Percentiles rank a stretch among this genome's conserved stretches.
These are phyloP conservation scores for Elsinoe necatrix DNA, from an alignment of 2,329 filamentous ascomycete genomes.

Conservation along the genomic window DNA sequence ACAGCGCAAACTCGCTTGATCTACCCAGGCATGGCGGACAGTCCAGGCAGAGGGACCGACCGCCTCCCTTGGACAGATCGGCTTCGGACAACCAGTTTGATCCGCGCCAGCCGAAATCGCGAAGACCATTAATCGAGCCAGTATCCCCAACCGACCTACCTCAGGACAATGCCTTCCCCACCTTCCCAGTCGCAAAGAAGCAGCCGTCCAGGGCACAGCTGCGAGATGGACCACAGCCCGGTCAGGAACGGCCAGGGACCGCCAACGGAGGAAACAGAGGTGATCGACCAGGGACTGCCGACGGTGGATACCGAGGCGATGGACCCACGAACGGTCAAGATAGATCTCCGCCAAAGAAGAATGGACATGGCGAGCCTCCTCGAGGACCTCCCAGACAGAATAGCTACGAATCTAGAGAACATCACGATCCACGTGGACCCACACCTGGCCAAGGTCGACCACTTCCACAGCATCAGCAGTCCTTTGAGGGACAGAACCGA, in stretches of 20 bases:
- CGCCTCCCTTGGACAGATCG: slow-evolving; percentile 4
- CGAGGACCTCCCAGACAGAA: slow-evolving; percentile 11
- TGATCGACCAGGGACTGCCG: background rate
- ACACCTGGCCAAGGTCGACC: background rate
- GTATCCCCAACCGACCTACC: slow-evolving; percentile 25
- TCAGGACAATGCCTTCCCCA: slow-evolving; percentile 42
- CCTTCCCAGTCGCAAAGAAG: slow-evolving; percentile 33
- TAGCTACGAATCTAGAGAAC: slow-evolving; percentile 12
- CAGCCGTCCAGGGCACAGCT: slow-evolving; percentile 19
- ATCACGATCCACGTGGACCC: background rate
- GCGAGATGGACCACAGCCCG: background rate
- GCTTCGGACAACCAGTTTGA: background rate
- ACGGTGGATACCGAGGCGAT: background rate
- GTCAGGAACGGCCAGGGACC: background rate
- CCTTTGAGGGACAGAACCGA: background rate
- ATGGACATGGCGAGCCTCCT: slow-evolving; percentile 10
- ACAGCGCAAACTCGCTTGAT: background rate
- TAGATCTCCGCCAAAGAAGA: background rate
- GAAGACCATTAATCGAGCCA: slow-evolving; percentile 24
- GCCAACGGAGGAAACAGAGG: background rate
- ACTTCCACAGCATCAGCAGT: background rate
- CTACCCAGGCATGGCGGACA: slow-evolving; percentile 15
- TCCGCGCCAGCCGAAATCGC: slow-evolving; percentile 2
- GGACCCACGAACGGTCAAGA: background rate
- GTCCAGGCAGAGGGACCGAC: background rate